Evolutionary conservation across 2,329 filamentous ascomycete species (phyloP).

Genomic region (Ophiostoma ulmi): DNA sequence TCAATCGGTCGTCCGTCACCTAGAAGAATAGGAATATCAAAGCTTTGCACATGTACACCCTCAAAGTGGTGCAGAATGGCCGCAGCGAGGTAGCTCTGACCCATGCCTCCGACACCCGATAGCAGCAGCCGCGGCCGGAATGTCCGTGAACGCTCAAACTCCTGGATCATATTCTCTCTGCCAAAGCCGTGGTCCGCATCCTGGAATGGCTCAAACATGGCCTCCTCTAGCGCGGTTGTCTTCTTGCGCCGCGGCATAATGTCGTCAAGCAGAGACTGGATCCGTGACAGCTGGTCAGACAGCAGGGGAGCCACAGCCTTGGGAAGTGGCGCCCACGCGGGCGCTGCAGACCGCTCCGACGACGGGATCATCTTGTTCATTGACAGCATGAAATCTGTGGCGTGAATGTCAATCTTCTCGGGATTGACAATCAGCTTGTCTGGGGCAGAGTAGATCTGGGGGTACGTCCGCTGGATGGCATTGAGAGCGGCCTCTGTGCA

Average conservation of each 20-base stretch:
- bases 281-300: constrained; percentile 62
- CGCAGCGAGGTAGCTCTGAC: constrained; percentile 80
- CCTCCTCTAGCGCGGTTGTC: constrained; percentile 85
- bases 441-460: constrained; percentile 88
- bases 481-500: constrained; percentile 96
- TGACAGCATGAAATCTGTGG: constrained; percentile 95
- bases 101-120: constrained; percentile 80
- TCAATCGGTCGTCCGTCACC: constrained; percentile 80
- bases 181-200: constrained; percentile 79
- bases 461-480: constrained; percentile 89
- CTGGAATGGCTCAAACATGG: constrained; percentile 81
- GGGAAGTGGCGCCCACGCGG: constrained; percentile 75
- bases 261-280: constrained; percentile 65
- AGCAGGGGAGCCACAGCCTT: constrained; percentile 77
- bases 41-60: constrained; percentile 87
- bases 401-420: constrained; percentile 74
- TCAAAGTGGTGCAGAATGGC: constrained; percentile 88
- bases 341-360: constrained; percentile 82
- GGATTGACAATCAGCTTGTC: constrained; percentile 88
- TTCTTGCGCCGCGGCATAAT: constrained; percentile 81
- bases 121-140: constrained; percentile 86
- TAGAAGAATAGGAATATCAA: constrained; percentile 82
- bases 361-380: constrained; percentile 95
- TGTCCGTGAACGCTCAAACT: constrained; percentile 81
- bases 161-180: constrained; percentile 66